Evolutionary conservation across 208 protist species (phyloP).

Genomic region (Strigomonas culicis): DNA sequence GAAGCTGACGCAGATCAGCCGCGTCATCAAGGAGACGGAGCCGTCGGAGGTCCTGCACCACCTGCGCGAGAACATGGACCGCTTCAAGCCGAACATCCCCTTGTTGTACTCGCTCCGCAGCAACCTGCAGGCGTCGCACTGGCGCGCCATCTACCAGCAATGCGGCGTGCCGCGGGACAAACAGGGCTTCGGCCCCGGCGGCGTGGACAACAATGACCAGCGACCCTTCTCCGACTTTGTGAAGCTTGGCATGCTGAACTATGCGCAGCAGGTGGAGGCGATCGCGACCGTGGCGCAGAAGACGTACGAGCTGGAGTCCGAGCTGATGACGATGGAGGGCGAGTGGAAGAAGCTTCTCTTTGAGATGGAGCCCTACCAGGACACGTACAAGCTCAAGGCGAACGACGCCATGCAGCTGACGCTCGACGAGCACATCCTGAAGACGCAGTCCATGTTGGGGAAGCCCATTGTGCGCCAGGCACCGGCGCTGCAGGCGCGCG

Average conservation of each 20-base stretch:
- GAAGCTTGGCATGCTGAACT: constrained; percentile 83
- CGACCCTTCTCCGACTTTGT: constrained; percentile 80
- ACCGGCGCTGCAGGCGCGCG: constrained; percentile 83
- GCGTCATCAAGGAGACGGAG: constrained; percentile 86
- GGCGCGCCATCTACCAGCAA: constrained; percentile 85
- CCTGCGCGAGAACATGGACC: constrained; percentile 88
- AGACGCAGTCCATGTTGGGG: constrained; percentile 94
- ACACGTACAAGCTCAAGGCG: constrained; percentile 92
- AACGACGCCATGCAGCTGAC: constrained; percentile 93
- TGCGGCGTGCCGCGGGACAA: constrained; percentile 86
- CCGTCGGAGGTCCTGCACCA: constrained; percentile 70
- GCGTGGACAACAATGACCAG: constrained; percentile 80
- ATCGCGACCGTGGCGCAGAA: constrained; percentile 87
- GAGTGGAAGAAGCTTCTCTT: constrained; percentile 94
- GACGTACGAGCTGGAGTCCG: constrained; percentile 89
- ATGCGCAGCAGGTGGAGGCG: constrained; percentile 80
- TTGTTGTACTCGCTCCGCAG: constrained; percentile 91
- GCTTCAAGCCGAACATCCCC: constrained; percentile 91
- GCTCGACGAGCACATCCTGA: constrained; percentile 95
- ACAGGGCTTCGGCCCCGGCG: constrained; percentile 74
- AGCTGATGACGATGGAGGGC: constrained; percentile 91
- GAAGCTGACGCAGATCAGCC: constrained; percentile 68
- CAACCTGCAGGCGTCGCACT: constrained; percentile 93
- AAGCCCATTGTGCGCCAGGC: constrained; percentile 91
- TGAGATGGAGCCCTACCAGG: constrained; percentile 91